Conservation (phyloP, 352 stramenopile species). For the Phytopythium helicoides region DNA sequence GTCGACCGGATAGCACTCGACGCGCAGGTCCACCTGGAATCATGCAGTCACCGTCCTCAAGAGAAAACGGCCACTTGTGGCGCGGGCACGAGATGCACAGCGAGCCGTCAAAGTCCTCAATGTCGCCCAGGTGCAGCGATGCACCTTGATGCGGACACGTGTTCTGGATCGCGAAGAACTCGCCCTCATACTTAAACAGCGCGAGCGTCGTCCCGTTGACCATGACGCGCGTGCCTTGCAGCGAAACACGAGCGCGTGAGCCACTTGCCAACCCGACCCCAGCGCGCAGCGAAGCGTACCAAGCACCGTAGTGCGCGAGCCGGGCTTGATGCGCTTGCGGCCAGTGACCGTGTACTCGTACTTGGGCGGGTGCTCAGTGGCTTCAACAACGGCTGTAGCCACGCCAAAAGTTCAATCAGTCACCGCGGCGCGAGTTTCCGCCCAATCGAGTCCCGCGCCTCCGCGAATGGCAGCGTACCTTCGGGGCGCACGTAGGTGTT, state of each 20-base stretch:
- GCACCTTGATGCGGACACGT: constrained; percentile 76
- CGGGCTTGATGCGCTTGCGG: constrained; percentile 66
- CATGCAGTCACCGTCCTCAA: constrained; percentile 71
- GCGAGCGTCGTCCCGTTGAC: constrained; percentile 72
- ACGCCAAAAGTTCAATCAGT: constrained; percentile 3
- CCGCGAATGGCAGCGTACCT: constrained; percentile 21
- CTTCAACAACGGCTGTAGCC: constrained; percentile 68
- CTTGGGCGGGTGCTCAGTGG: constrained; percentile 58
- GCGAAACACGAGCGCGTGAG: not conserved
- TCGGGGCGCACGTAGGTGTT: constrained; percentile 50
- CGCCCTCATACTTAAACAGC: constrained; percentile 77
- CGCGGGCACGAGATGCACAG: constrained; percentile 74
- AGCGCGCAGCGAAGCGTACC: too few relatives aligned
- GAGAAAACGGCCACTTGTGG: constrained; percentile 81
- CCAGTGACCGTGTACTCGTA: constrained; percentile 80
- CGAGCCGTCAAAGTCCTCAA: constrained; percentile 77
- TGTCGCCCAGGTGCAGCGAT: constrained; percentile 81
- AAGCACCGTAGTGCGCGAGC: constrained; percentile 48
- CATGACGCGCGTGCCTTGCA: constrained; percentile 45
- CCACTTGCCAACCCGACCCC: too few relatives aligned
- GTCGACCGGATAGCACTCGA: constrained; percentile 63
- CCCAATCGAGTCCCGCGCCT: not conserved
- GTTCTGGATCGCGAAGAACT: constrained; percentile 77
- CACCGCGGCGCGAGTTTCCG: not conserved
- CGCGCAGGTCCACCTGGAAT: constrained; percentile 43